These are phyloP conservation scores for Scheffersomyces parashehatae DNA, from an alignment of 1,139 yeast species.

Conservation along the genomic window DNA sequence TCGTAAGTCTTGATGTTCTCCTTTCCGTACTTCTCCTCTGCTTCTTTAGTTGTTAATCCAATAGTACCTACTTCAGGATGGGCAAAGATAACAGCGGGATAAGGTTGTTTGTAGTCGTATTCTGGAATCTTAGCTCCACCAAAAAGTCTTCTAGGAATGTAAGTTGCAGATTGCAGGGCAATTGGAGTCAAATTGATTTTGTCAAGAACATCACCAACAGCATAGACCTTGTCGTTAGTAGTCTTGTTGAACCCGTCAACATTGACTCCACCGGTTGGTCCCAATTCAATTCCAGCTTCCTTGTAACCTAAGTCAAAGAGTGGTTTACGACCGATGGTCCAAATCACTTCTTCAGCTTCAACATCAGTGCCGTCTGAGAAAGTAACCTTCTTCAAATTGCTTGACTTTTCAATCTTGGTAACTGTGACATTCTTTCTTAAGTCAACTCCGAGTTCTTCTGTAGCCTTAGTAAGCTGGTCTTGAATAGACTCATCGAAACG, in stretches of 20 bases:
- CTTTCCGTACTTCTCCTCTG: not conserved
- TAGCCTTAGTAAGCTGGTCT: not conserved
- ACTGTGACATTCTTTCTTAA: not conserved
- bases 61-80: not conserved
- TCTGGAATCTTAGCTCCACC: not conserved
- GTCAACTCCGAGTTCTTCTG: not conserved
- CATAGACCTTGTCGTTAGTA: slow-evolving; percentile 1
- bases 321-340: slow-evolving; percentile 3
- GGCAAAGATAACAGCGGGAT: not conserved
- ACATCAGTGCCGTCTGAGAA: slow-evolving; percentile 1
- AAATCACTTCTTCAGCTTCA: slow-evolving; percentile 1
- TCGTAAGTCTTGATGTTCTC: not conserved
- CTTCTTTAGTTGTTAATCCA: not conserved
- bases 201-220: slow-evolving; percentile 2
- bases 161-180: not conserved
- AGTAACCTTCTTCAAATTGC: not conserved
- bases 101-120: not conserved
- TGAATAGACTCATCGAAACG: slow-evolving; percentile 4
- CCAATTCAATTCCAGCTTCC: slow-evolving; percentile 1
- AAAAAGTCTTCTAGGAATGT: not conserved
- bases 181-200: not conserved
- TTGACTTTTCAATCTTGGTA: not conserved
- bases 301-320: not conserved
- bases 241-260: slow-evolving; percentile 2
- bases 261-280: not conserved